Percentiles rank a stretch among this genome's conserved stretches.
Evolutionary conservation across 192 early-diverging fungal species (phyloP).

Genomic region (Jimgerdemannia lactiflua): DNA sequence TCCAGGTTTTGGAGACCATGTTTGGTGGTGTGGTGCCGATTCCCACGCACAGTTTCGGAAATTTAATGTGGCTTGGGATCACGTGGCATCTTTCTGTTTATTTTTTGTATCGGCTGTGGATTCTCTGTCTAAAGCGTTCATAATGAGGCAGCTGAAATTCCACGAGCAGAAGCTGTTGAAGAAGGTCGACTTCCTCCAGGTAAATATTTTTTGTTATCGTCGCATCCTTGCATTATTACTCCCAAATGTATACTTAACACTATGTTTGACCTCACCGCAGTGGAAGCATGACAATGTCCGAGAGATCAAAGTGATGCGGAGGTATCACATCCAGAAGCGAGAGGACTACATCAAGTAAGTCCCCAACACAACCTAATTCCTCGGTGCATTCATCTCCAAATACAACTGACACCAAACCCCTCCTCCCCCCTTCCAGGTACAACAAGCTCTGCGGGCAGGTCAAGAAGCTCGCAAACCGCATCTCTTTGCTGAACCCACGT

Average conservation of each 20-base stretch:
- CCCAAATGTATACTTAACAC: background rate
- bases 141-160: conserved; percentile 78
- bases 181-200: conserved; percentile 91
- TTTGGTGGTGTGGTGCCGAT: background rate
- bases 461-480: conserved; percentile 76
- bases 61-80: too few relatives aligned
- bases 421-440: conserved; percentile 52
- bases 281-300: conserved; percentile 87
- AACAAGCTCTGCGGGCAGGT: conserved; percentile 80
- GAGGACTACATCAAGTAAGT: conserved; percentile 86
- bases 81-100: background rate
- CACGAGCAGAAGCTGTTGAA: conserved; percentile 95
- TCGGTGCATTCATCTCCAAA: background rate
- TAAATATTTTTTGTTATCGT: conserved; percentile 1
- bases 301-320: conserved; percentile 83
- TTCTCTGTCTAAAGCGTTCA: background rate
- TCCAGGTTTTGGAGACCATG: background rate
- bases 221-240: background rate
- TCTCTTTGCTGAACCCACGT: conserved; percentile 81
- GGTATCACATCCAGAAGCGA: conserved; percentile 85
- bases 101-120: background rate
- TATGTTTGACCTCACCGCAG: conserved; percentile 7
- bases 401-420: background rate
- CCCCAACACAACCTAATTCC: background rate
- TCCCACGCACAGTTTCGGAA: too few relatives aligned